These are phyloP conservation scores for Xylariaceae sp. DNA, from an alignment of 2,329 filamentous ascomycete species.

Conservation along the genomic window DNA sequence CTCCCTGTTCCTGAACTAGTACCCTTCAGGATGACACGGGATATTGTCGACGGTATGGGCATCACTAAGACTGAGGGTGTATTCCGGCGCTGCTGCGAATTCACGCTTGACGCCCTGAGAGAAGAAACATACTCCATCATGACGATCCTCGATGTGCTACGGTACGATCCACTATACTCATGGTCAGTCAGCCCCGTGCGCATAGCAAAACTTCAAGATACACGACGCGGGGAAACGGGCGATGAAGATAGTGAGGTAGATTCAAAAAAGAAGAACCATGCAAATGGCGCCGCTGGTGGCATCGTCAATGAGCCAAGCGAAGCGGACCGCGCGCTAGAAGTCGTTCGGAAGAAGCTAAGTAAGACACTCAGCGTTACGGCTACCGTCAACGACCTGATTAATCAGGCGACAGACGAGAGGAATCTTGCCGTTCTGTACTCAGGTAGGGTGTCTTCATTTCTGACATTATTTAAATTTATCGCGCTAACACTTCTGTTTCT, in stretches of 20 bases:
- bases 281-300: constrained; percentile 16
- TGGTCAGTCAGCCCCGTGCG: constrained; percentile 81
- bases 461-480: neutral
- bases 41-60: constrained; percentile 96
- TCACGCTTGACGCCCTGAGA: constrained; percentile 90
- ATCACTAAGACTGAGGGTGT: constrained; percentile 93
- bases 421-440: constrained; percentile 90
- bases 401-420: constrained; percentile 87
- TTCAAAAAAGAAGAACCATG: constrained; percentile 37
- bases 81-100: constrained; percentile 96
- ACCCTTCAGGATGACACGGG: constrained; percentile 88
- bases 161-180: constrained; percentile 95
- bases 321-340: constrained; percentile 84
- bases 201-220: constrained; percentile 61
- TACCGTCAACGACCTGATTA: constrained; percentile 94
- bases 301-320: constrained; percentile 61
- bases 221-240: constrained; percentile 44
- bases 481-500: constrained; percentile 14
- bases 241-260: constrained; percentile 39
- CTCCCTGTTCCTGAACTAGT: constrained; percentile 93
- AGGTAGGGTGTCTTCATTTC: constrained; percentile 45
- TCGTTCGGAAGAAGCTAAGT: constrained; percentile 92
- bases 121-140: constrained; percentile 96
- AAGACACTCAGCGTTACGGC: constrained; percentile 92
- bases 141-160: constrained; percentile 94